Percentiles rank a stretch among this genome's conserved stretches.
Evolutionary conservation across 208 protist genomes (phyloP).

Genomic region (Angomonas deanei): DNA sequence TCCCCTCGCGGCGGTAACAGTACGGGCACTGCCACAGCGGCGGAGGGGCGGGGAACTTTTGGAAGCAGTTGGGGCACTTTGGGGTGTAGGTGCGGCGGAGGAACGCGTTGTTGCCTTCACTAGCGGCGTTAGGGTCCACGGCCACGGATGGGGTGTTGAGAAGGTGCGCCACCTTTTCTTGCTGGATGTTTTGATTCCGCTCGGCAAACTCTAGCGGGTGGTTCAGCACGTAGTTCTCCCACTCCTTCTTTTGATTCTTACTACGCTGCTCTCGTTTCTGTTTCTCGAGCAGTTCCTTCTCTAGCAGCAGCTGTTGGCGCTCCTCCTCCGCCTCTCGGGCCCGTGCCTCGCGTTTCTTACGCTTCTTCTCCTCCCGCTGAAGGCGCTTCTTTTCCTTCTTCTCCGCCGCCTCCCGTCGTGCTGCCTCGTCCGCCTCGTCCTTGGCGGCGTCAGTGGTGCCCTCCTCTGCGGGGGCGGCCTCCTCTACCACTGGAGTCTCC

Average conservation of each 20-base stretch:
- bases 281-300: constrained; percentile 26
- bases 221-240: constrained; percentile 65
- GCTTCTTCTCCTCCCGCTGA: constrained; percentile 32
- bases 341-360: constrained; percentile 45
- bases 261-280: constrained; percentile 16
- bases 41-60: constrained; percentile 50
- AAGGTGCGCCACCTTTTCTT: constrained; percentile 46
- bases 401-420: constrained; percentile 22
- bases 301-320: constrained; percentile 46
- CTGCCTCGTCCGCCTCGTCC: constrained; percentile 27
- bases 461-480: constrained; percentile 10
- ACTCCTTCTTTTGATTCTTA: constrained; percentile 54
- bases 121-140: constrained; percentile 14
- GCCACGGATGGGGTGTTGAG: constrained; percentile 49
- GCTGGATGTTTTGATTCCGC: constrained; percentile 35
- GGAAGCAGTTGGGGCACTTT: constrained; percentile 53
- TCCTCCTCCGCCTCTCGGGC: constrained; percentile 58
- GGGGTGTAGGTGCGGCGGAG: constrained; percentile 69
- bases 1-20: constrained; percentile 29
- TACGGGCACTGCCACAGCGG: constrained; percentile 69
- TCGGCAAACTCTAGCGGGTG: constrained; percentile 49
- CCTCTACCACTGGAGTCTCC: constrained; percentile 19
- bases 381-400: constrained; percentile 37
- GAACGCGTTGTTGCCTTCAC: constrained; percentile 5
- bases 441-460: neutral